Conservation (phyloP, 2,329 filamentous ascomycete genomes). For the Annulohypoxylon truncatum region DNA sequence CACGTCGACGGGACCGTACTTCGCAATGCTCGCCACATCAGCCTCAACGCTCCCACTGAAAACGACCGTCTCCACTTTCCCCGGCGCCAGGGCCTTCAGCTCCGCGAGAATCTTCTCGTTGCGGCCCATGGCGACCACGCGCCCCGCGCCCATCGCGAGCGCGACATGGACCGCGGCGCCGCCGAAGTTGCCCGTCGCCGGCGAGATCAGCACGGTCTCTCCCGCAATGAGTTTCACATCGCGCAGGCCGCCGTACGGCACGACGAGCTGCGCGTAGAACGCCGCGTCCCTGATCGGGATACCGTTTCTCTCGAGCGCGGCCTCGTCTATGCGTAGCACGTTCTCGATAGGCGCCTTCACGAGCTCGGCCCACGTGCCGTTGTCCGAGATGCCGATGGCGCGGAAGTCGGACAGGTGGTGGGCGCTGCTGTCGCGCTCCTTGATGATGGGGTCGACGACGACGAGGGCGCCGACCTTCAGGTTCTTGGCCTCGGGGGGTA, state of each 20-base stretch:
- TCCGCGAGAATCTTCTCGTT: constrained; percentile 28
- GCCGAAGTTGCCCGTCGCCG: constrained; percentile 39
- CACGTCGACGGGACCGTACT: constrained; percentile 29
- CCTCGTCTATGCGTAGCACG: constrained; percentile 30
- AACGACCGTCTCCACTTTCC: constrained; percentile 27
- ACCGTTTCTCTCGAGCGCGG: background rate
- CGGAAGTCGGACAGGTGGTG: background rate
- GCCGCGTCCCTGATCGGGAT: constrained; percentile 17
- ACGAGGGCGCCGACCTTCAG: constrained; percentile 35
- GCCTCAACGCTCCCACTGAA: constrained; percentile 24
- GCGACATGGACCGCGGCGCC: constrained; percentile 34
- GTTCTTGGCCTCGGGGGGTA: constrained; percentile 22
- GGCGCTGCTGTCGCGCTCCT: constrained; percentile 20
- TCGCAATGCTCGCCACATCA: constrained; percentile 24
- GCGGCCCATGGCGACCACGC: constrained; percentile 38
- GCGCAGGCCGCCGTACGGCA: constrained; percentile 33
- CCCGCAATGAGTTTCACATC: constrained; percentile 24
- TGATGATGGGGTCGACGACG: constrained; percentile 21
- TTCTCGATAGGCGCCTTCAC: constrained; percentile 35
- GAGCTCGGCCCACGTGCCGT: constrained; percentile 36
- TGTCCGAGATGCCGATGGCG: background rate
- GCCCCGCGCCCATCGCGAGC: constrained; percentile 33
- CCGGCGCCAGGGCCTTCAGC: constrained; percentile 26
- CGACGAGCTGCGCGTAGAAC: constrained; percentile 21
- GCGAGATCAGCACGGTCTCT: constrained; percentile 34